Conservation (phyloP, 768 basidiomycete species). For the Pluteus cervinus region DNA sequence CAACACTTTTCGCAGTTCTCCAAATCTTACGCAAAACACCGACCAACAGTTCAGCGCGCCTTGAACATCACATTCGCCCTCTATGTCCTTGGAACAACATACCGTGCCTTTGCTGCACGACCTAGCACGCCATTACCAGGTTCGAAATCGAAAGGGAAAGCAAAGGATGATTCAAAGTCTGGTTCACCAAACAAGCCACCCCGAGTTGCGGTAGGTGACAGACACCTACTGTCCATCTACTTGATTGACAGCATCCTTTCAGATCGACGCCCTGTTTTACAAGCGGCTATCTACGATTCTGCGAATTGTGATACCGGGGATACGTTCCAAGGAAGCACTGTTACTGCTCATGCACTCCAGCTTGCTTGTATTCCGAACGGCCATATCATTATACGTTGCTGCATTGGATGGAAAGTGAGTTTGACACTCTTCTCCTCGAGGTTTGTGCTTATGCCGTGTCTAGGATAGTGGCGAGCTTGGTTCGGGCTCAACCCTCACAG, state of each 20-base stretch:
- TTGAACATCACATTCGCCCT: conserved; percentile 66
- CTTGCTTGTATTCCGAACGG: conserved; percentile 83
- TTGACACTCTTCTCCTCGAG: neutral
- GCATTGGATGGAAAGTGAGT: conserved; percentile 85
- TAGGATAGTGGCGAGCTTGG: conserved; percentile 93
- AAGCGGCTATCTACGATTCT: conserved; percentile 70
- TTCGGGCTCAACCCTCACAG: conserved; percentile 71
- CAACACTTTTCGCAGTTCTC: conserved; percentile 37
- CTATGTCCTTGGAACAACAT: conserved; percentile 65
- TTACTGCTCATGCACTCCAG: conserved; percentile 86
- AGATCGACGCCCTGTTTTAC: conserved; percentile 94
- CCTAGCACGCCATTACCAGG: conserved; percentile 23
- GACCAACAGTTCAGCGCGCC: conserved; percentile 66
- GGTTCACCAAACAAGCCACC: conserved; percentile 35
- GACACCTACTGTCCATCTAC: neutral
- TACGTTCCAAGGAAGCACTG: conserved; percentile 82
- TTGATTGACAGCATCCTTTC: conserved; percentile 2
- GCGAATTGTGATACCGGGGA: conserved; percentile 81
- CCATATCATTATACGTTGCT: conserved; percentile 91
- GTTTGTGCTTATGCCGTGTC: conserved; percentile 3
- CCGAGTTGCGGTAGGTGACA: conserved; percentile 59
- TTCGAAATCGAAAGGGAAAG: conserved; percentile 32
- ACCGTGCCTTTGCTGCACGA: conserved; percentile 46
- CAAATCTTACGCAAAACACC: conserved; percentile 52
- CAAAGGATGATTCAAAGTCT: conserved; percentile 16